Conservation (phyloP, 768 basidiomycete species). For the Lactarius sanguifluus region DNA sequence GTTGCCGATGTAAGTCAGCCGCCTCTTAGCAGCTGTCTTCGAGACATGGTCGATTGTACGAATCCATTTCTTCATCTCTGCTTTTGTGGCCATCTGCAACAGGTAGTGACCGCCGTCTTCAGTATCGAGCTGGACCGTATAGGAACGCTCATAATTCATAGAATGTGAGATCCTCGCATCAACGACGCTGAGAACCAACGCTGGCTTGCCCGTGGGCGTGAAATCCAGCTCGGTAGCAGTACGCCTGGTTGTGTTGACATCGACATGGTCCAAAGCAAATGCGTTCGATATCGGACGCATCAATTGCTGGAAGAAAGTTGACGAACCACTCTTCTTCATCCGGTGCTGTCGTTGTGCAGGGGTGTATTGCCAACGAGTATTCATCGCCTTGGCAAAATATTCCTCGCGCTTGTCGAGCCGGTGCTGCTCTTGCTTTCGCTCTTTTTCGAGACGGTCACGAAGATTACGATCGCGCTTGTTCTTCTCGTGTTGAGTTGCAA, state of each 20-base stretch:
- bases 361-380: constrained; percentile 49
- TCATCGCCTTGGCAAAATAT: constrained; percentile 71
- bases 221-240: constrained; percentile 79
- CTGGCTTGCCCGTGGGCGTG: constrained; percentile 65
- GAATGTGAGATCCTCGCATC: constrained; percentile 70
- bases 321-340: constrained; percentile 85
- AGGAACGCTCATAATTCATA: constrained; percentile 80
- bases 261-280: constrained; percentile 63
- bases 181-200: constrained; percentile 70
- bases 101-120: constrained; percentile 87
- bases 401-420: constrained; percentile 74
- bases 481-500: constrained; percentile 75
- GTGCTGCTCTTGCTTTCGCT: constrained; percentile 73
- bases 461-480: constrained; percentile 71
- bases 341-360: constrained; percentile 68
- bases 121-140: constrained; percentile 77
- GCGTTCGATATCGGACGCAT: constrained; percentile 90
- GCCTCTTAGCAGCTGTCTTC: constrained; percentile 70
- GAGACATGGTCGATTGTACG: constrained; percentile 70
- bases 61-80: constrained; percentile 77
- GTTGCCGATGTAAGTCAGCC: constrained; percentile 77
- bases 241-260: constrained; percentile 45
- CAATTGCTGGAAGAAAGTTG: constrained; percentile 77
- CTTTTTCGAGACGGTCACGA: constrained; percentile 67
- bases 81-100: constrained; percentile 67